These are phyloP conservation scores for Calonectria montana DNA, from an alignment of 2,329 filamentous ascomycete genomes.

Conservation along the genomic window DNA sequence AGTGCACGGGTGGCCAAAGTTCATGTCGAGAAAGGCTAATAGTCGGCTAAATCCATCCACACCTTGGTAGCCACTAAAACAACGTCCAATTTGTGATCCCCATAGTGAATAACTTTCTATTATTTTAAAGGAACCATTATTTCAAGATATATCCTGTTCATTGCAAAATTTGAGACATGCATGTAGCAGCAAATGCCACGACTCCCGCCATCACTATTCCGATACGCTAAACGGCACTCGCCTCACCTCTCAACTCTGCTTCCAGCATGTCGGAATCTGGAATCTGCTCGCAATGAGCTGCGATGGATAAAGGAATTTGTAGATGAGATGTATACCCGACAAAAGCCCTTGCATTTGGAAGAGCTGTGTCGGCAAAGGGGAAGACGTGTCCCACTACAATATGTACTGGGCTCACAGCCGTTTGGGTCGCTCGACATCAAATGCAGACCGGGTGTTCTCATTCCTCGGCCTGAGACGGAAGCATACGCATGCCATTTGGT, in stretches of 20 bases:
- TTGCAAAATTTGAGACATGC: conserved; percentile 26
- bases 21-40: conserved; percentile 40
- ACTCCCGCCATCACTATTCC: conserved; percentile 67
- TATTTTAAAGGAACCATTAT: neutral
- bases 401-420: conserved; percentile 87
- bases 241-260: conserved; percentile 71
- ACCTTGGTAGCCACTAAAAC: neutral
- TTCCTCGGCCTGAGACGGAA: conserved; percentile 85
- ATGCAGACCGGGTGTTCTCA: conserved; percentile 83
- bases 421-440: conserved; percentile 86
- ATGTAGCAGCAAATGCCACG: conserved; percentile 66
- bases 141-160: neutral
- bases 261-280: conserved; percentile 70
- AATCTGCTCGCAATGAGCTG: conserved; percentile 75
- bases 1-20: conserved; percentile 21
- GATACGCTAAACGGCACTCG: conserved; percentile 64
- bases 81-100: neutral
- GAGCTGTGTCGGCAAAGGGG: conserved; percentile 62
- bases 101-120: neutral
- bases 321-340: conserved; percentile 40
- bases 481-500: conserved; percentile 71
- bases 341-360: conserved; percentile 43
- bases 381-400: conserved; percentile 83
- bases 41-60: conserved; percentile 41
- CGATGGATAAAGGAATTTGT: conserved; percentile 78